phyloP scores from a whole-genome alignment of 176 grass and related monocot species.

The Urochloa ruziziensis region DNA sequence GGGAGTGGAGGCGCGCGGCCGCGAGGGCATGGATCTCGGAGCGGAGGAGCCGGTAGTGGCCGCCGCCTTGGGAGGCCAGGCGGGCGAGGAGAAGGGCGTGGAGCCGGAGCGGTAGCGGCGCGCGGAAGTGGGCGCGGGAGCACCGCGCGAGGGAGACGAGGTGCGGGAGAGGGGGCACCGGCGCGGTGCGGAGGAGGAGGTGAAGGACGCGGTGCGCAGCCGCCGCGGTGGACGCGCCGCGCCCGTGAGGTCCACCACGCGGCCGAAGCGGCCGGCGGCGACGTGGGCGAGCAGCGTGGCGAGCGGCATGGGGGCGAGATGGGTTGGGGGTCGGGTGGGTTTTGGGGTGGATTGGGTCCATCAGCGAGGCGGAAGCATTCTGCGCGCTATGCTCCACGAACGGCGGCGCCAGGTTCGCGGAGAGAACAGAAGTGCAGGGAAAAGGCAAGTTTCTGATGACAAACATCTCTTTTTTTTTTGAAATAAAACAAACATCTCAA shows the following conservation, averaged over 20 bases:
- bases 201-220: slow-evolving; percentile 45
- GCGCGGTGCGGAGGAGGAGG: slow-evolving; percentile 47
- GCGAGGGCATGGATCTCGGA: slow-evolving; percentile 71
- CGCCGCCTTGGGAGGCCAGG: slow-evolving; percentile 47
- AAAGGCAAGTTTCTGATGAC: neutral
- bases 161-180: slow-evolving; percentile 29
- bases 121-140: slow-evolving; percentile 50
- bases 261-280: slow-evolving; percentile 36
- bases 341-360: neutral
- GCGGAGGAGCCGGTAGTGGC: slow-evolving; percentile 47
- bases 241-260: slow-evolving; percentile 41
- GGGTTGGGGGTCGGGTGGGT: neutral
- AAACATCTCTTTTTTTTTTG: no score
- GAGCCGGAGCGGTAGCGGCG: slow-evolving; percentile 55
- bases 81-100: slow-evolving; percentile 71
- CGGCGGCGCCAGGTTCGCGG: no score
- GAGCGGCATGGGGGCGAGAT: slow-evolving; percentile 23
- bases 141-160: slow-evolving; percentile 60
- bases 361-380: no score
- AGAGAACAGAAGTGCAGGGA: neutral
- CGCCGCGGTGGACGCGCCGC: slow-evolving; percentile 37
- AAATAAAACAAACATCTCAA: no score
- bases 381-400: no score
- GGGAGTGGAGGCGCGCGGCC: slow-evolving; percentile 45
- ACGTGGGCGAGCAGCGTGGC: slow-evolving; percentile 44